A percentile compares a stretch with the other conserved stretches of the same genome.
Evolutionary conservation across 2,329 filamentous ascomycete species (phyloP).

Genomic region (Ophidiomyces ophidiicola): DNA sequence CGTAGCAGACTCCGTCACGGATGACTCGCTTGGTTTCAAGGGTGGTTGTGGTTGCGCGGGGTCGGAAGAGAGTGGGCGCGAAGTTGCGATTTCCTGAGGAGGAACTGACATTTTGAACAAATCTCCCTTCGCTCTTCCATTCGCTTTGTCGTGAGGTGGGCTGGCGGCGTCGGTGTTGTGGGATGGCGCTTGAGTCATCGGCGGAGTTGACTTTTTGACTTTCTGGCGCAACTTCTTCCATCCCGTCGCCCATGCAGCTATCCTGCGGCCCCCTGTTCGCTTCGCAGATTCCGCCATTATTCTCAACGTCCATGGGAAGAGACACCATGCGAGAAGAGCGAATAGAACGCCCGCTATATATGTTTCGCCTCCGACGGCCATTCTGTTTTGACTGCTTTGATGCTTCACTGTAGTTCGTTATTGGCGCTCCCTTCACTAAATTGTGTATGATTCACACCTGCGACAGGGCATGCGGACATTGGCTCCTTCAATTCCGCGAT

Average conservation of each 20-base stretch:
- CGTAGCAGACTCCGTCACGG: neutral
- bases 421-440: neutral
- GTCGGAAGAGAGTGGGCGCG: neutral
- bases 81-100: too few species aligned
- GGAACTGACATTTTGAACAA: too few species aligned
- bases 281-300: slow-evolving; percentile 2
- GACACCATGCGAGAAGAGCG: neutral
- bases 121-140: too few species aligned
- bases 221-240: slow-evolving; percentile 1
- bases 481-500: slow-evolving; percentile 4
- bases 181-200: slow-evolving; percentile 1
- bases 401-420: neutral
- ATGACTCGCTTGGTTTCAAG: too few species aligned
- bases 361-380: neutral
- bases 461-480: slow-evolving; percentile 2
- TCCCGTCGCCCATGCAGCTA: neutral
- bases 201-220: slow-evolving; percentile 7
- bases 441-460: slow-evolving; percentile 4
- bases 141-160: neutral
- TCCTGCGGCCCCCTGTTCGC: neutral
- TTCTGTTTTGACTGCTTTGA: neutral
- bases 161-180: neutral
- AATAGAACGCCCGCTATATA: neutral
- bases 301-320: neutral
- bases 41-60: too few species aligned